These are phyloP conservation scores for Botrytis cinerea DNA, from an alignment of 2,329 filamentous ascomycete genomes.

Conservation along the genomic window DNA sequence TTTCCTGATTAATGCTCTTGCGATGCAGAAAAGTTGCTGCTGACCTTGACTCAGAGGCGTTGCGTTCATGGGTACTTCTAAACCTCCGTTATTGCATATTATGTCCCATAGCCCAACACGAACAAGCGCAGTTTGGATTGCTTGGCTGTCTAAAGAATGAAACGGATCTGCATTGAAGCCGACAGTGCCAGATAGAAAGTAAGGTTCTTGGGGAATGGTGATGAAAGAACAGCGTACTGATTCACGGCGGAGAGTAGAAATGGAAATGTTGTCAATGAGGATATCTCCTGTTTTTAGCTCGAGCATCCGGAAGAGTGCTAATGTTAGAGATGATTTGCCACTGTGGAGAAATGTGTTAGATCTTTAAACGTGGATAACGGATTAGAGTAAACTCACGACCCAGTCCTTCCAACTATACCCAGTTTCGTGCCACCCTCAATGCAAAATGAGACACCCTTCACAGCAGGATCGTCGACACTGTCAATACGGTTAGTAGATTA, in stretches of 20 bases:
- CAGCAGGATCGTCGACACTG: constrained; percentile 32
- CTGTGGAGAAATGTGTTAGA: constrained; percentile 31
- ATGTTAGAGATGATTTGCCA: constrained; percentile 51
- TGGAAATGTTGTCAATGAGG: constrained; percentile 46
- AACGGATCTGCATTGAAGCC: constrained; percentile 45
- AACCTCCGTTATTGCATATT: constrained; percentile 44
- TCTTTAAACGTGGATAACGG: neutral
- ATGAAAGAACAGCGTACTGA: constrained; percentile 47
- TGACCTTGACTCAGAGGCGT: constrained; percentile 65
- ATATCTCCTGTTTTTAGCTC: constrained; percentile 69
- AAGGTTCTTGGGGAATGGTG: constrained; percentile 48
- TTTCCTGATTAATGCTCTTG: constrained; percentile 46
- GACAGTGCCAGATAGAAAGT: constrained; percentile 45
- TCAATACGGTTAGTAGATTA: constrained; percentile 15
- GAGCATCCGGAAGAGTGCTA: constrained; percentile 61
- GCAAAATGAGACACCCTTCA: constrained; percentile 42
- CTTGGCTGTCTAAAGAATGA: constrained; percentile 42
- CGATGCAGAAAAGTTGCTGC: constrained; percentile 51
- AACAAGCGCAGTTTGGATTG: constrained; percentile 48
- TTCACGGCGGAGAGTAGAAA: constrained; percentile 44
- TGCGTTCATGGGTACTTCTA: constrained; percentile 38
- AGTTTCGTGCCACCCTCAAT: constrained; percentile 54
- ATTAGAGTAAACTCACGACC: constrained; percentile 30
- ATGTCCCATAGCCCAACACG: constrained; percentile 49
- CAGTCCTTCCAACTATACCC: constrained; percentile 51